Conservation (phyloP, 1,284 basidiomycete species). For the Microbotryomycetes sp. region DNA sequence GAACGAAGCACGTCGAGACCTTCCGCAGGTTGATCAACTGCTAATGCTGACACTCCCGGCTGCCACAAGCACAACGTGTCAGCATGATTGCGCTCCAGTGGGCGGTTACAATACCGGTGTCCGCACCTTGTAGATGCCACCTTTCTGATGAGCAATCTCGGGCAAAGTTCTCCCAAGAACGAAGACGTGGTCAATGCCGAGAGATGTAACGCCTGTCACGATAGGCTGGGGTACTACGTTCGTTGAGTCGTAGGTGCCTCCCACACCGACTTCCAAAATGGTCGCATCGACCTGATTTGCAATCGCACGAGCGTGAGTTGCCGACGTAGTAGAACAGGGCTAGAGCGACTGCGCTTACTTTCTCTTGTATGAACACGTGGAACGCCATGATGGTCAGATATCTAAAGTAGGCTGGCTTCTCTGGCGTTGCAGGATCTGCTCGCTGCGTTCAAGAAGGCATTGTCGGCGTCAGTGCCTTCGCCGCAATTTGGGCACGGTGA, state of each 20-base stretch:
- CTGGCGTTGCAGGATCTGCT: conserved; percentile 5
- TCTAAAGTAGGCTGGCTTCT: conserved; percentile 81
- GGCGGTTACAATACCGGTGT: conserved; percentile 9
- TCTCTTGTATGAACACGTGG: conserved; percentile 75
- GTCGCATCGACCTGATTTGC: conserved; percentile 65
- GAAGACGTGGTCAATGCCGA: conserved; percentile 89
- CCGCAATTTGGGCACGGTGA: not conserved
- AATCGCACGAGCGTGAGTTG: not conserved
- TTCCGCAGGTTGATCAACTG: conserved; percentile 66
- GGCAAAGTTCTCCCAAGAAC: conserved; percentile 82
- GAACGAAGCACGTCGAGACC: conserved; percentile 61
- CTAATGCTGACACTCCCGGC: conserved; percentile 76
- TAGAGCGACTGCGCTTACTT: conserved; percentile 46
- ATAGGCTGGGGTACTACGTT: conserved; percentile 88
- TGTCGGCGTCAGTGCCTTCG: not conserved
- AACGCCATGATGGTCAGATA: conserved; percentile 88
- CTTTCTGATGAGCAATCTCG: conserved; percentile 93
- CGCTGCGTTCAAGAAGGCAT: not conserved
- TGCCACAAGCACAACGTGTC: conserved; percentile 37
- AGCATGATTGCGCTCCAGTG: no score
- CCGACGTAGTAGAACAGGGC: not conserved
- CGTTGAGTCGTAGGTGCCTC: conserved; percentile 90
- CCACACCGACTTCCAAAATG: conserved; percentile 93
- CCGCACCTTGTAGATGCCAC: conserved; percentile 90
- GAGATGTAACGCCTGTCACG: conserved; percentile 79